These are phyloP conservation scores for Trichomonas gallinae DNA, from an alignment of 208 protist genomes.

Conservation along the genomic window DNA sequence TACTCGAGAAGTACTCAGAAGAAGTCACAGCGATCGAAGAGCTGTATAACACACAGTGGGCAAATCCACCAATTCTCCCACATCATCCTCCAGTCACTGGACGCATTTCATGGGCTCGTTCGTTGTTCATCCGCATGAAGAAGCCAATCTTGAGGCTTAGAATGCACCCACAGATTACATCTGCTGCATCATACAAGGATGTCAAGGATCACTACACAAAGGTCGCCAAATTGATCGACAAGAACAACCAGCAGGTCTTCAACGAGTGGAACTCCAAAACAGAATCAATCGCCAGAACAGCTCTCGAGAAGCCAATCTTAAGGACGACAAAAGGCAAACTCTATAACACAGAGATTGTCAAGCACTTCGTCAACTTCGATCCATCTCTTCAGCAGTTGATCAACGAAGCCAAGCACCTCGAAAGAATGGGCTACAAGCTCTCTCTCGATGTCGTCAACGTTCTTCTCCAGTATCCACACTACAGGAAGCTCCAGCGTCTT, in stretches of 20 bases:
- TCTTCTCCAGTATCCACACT: constrained; percentile 15
- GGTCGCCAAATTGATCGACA: constrained; percentile 17
- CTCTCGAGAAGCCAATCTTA: not conserved
- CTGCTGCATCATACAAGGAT: not conserved
- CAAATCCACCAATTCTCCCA: not conserved
- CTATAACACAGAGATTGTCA: not conserved
- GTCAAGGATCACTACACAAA: constrained; percentile 22
- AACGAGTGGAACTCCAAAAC: not conserved
- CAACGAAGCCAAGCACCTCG: constrained; percentile 19
- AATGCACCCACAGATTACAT: not conserved
- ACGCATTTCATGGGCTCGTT: not conserved
- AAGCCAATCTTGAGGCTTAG: not conserved
- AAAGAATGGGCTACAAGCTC: constrained; percentile 6
- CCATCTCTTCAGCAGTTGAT: not conserved
- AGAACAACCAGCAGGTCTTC: not conserved
- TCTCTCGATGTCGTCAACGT: not conserved
- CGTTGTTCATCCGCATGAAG: not conserved
- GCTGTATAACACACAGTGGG: not conserved
- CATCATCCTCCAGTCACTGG: constrained; percentile 22
- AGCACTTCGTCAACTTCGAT: constrained; percentile 4
- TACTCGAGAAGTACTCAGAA: constrained; percentile 1
- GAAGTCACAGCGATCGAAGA: constrained; percentile 8
- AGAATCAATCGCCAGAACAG: not conserved
- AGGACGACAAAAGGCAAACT: not conserved
- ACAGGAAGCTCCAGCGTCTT: not conserved